phyloP scores from a whole-genome alignment of 768 basidiomycete species.

The Leccinellum albellum region DNA sequence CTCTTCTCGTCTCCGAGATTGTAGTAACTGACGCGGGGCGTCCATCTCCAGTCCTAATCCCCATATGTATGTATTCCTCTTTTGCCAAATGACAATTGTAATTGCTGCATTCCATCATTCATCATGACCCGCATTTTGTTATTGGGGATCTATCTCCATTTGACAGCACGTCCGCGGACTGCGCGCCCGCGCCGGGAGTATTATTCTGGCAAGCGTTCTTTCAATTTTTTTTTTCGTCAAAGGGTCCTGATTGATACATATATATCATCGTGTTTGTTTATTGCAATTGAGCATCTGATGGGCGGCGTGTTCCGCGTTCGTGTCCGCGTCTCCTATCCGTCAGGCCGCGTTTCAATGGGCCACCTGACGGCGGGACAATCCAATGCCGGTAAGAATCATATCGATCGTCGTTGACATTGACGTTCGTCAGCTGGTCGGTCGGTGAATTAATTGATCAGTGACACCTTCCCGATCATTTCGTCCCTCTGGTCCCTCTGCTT shows the following conservation, averaged over 20 bases:
- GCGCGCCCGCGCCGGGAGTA: not conserved
- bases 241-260: not conserved
- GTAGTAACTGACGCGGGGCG: not conserved
- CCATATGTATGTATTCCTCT: constrained; percentile 4
- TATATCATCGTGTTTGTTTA: not conserved
- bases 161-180: not conserved
- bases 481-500: not conserved
- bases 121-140: not conserved
- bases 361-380: not conserved
- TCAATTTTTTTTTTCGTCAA: not conserved
- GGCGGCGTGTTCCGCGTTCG: not conserved
- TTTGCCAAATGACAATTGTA: not conserved
- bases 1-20: not conserved
- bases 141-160: constrained; percentile 5
- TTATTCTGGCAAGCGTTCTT: not conserved
- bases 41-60: not conserved
- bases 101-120: not conserved
- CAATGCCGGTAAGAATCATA: not conserved
- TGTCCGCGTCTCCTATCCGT: not conserved
- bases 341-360: not conserved
- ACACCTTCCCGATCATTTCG: not conserved
- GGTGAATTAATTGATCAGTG: not conserved
- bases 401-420: not conserved
- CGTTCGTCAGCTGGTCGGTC: not conserved
- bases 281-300: constrained; percentile 1